These are phyloP conservation scores for Trichosanthes truncata DNA, from an alignment of 306 rosid genomes.

Conservation along the genomic window DNA sequence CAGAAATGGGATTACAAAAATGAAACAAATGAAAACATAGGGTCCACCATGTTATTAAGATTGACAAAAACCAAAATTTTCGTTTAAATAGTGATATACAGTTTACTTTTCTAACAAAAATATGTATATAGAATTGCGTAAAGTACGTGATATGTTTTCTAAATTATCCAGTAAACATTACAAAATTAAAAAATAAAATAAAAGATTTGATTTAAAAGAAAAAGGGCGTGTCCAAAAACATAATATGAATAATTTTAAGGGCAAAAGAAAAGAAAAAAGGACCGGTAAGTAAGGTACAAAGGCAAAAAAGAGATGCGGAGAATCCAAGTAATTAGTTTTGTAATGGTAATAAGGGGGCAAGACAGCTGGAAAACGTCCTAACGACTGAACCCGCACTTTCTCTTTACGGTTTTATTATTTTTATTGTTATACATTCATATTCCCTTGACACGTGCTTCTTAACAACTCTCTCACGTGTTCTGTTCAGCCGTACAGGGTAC, in stretches of 20 bases:
- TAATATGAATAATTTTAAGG: background rate
- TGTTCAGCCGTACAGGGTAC: slow-evolving; percentile 14
- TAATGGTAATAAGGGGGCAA: slow-evolving; percentile 1
- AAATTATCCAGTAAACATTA: background rate
- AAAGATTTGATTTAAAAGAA: background rate
- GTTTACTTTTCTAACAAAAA: no score
- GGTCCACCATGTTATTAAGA: no score
- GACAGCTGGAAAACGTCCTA: background rate
- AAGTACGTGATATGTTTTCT: background rate
- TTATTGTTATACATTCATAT: background rate
- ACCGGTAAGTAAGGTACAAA: background rate
- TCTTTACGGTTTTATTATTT: background rate
- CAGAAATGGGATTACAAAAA: no score
- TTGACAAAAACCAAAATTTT: background rate
- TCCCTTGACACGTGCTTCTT: slow-evolving; percentile 24
- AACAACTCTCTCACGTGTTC: slow-evolving; percentile 37
- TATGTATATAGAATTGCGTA: background rate
- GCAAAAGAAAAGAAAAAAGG: background rate
- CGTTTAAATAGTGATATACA: no score
- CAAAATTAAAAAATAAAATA: background rate
- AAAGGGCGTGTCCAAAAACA: background rate
- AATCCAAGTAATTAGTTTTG: background rate
- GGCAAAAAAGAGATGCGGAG: slow-evolving; percentile 1
- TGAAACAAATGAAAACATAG: no score
- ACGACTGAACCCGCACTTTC: background rate